Evolutionary conservation across 306 rosid genomes (phyloP).

Genomic region (Senna tora): DNA sequence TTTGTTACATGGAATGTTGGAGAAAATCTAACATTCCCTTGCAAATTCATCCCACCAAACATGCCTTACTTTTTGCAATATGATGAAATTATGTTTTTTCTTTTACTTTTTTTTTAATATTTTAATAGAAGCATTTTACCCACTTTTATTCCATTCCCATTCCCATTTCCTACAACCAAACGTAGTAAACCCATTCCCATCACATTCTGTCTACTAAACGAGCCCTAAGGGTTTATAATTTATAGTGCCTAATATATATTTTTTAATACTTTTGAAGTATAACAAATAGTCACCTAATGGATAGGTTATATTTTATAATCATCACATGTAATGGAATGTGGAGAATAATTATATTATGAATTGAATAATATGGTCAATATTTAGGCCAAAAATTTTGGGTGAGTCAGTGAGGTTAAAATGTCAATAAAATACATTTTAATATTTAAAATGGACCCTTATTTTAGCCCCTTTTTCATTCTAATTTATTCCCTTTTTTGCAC

Average conservation of each 20-base stretch:
- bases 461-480: background rate
- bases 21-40: too few species aligned
- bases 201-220: too few species aligned
- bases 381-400: background rate
- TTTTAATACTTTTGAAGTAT: background rate
- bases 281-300: background rate
- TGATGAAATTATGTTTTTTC: too few species aligned
- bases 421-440: background rate
- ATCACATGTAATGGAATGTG: constrained; percentile 1
- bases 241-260: background rate
- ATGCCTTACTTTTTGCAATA: too few species aligned
- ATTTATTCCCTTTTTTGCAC: background rate
- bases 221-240: background rate
- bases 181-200: too few species aligned
- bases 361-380: constrained; percentile 1
- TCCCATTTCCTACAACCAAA: too few species aligned
- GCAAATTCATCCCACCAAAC: too few species aligned
- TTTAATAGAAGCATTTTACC: too few species aligned
- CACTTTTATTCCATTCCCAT: too few species aligned
- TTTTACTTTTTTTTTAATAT: too few species aligned
- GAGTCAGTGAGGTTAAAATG: background rate
- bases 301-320: constrained; percentile 1
- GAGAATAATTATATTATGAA: background rate
- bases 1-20: too few species aligned
- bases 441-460: background rate